phyloP scores from a whole-genome alignment of 2,329 filamentous ascomycete species.

The Malbranchea zuffiana region DNA sequence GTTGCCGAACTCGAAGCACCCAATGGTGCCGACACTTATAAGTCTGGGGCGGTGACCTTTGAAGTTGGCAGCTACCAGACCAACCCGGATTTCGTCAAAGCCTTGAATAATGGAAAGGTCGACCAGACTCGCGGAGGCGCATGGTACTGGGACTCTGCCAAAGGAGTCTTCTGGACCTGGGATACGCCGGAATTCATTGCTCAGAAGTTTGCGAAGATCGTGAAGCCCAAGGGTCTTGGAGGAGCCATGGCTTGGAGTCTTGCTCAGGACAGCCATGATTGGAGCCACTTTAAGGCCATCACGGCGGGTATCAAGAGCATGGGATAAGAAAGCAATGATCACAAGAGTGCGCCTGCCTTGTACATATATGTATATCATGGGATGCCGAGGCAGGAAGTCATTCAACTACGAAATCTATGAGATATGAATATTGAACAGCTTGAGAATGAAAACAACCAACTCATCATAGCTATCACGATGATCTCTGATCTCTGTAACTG shows the following conservation, averaged over 20 bases:
- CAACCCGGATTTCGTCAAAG: slow-evolving; percentile 22
- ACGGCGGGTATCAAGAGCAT: slow-evolving; percentile 2
- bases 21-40: slow-evolving; percentile 49
- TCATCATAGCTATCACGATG: too few species aligned
- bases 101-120: slow-evolving; percentile 43
- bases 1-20: slow-evolving; percentile 50
- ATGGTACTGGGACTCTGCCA: slow-evolving; percentile 54
- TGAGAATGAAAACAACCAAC: too few species aligned
- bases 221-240: slow-evolving; percentile 47
- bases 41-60: slow-evolving; percentile 42
- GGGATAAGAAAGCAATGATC: too few species aligned
- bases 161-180: slow-evolving; percentile 62
- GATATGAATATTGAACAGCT: too few species aligned
- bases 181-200: slow-evolving; percentile 52
- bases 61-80: slow-evolving; percentile 13
- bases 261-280: slow-evolving; percentile 50
- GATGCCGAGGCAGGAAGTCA: too few species aligned
- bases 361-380: too few species aligned
- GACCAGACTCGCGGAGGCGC: slow-evolving; percentile 52
- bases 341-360: too few species aligned
- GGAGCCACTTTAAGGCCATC: slow-evolving; percentile 36
- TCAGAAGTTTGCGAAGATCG: slow-evolving; percentile 51
- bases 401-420: too few species aligned
- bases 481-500: too few species aligned
- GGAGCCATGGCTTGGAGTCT: slow-evolving; percentile 68